Evolutionary conservation across 1,139 yeast genomes (phyloP), one percentile per base, ranked within the genome.

Genomic region (Groenewaldozyma sp.): DNA sequence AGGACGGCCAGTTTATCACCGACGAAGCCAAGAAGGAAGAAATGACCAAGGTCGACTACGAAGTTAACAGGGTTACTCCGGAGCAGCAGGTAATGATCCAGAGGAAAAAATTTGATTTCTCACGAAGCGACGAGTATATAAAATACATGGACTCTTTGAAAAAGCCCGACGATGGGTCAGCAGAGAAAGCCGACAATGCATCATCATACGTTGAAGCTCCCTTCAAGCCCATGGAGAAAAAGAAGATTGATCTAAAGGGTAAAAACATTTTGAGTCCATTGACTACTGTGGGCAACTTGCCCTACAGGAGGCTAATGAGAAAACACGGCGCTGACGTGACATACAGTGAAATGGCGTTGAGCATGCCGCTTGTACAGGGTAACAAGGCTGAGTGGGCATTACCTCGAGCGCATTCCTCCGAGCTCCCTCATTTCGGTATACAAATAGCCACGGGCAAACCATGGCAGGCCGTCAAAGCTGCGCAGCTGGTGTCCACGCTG

Each of bases 371-470:
- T 41, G 67, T 91, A 32, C 94, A 84, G 58, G 98, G 96, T 16
- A 74, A 81, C 29, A 84, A 86, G 56, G 76, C 94, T 2, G 99
- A 91, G 62, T 91, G 99, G 99, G 99, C 99, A 0, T 68, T 91
- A 38, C 87, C 96, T 21, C 82, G 91, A 53, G 94, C 95, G 2
- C 97, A 91, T 56, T 59, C 65, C 19, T 64, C 76, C 4, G 99
- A 91, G 59, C 70, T 72, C 45, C 94, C 93, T 3, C 93, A 93
- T 0, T 93, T 82, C 62, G 98, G 96, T 39, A 86, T 87, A 14
- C 99, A 91, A 64, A 74, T 91, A 32, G 96, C 98, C 2, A 77
- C 95, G 18, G 69, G 88, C 14, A 88, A 87, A 62, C 88, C 84
- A 45, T 86, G 95, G 94, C 93, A 88, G 49, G 94, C 94, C 3